Evolutionary conservation across 306 rosid genomes (phyloP).

Genomic region (Oemleria cerasiformis): DNA sequence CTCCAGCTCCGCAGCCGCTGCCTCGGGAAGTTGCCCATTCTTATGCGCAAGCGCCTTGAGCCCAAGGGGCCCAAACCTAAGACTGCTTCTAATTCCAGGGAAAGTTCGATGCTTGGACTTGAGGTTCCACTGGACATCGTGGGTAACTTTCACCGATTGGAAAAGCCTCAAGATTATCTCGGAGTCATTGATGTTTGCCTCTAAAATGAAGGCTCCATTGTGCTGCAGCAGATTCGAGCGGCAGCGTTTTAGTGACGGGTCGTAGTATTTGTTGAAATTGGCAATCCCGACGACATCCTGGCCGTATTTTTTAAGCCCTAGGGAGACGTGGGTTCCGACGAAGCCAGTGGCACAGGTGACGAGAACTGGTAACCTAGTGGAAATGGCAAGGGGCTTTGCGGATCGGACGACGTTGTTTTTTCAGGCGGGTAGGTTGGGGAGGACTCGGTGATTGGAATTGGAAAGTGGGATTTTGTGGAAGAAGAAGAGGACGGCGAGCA

Average conservation of each 20-base stretch:
- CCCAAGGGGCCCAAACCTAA: conserved; percentile 35
- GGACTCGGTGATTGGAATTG: conserved; percentile 21
- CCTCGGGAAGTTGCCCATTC: conserved; percentile 50
- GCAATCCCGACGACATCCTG: conserved; percentile 46
- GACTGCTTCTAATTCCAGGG: conserved; percentile 31
- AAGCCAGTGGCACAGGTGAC: conserved; percentile 48
- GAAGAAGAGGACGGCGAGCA: conserved; percentile 17
- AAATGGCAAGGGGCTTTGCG: background rate
- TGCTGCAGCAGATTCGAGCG: conserved; percentile 18
- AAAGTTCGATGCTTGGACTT: conserved; percentile 37
- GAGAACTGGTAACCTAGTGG: conserved; percentile 9
- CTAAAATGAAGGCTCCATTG: conserved; percentile 27
- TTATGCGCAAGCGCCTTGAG: conserved; percentile 19
- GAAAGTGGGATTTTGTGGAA: conserved; percentile 19
- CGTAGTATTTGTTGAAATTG: conserved; percentile 29
- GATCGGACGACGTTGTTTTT: conserved; percentile 19
- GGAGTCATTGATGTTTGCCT: conserved; percentile 31
- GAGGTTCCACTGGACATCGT: no score
- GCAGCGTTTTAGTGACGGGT: conserved; percentile 33
- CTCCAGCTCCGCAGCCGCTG: conserved; percentile 88
- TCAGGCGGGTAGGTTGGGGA: conserved; percentile 30
- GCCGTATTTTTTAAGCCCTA: conserved; percentile 32
- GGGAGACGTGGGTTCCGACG: conserved; percentile 36
- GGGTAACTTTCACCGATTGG: conserved; percentile 25
- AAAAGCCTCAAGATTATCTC: conserved; percentile 21